phyloP scores from a whole-genome alignment of 257 asterid genomes.

The Datura wrightii region DNA sequence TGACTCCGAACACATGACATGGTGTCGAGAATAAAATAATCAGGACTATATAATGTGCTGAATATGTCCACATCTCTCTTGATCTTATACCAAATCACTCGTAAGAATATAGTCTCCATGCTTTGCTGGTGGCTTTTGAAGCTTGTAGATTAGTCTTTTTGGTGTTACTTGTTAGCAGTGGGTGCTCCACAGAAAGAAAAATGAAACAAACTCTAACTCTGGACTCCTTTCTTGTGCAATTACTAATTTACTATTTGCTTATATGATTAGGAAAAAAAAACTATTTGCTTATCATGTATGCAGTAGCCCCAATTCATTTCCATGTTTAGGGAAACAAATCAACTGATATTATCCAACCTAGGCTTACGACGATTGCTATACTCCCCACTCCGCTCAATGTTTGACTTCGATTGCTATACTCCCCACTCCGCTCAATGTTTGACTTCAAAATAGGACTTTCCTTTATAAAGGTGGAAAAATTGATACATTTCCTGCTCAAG shows the following conservation, averaged over 20 bases:
- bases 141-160: neutral
- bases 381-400: neutral
- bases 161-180: neutral
- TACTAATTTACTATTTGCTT: slow-evolving; percentile 5
- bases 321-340: neutral
- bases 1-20: neutral
- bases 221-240: neutral
- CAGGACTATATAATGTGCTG: neutral
- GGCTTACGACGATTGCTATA: neutral
- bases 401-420: too few relatives aligned
- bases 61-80: neutral
- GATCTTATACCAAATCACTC: neutral
- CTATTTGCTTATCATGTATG: slow-evolving; percentile 15
- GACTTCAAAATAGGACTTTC: neutral
- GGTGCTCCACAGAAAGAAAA: neutral
- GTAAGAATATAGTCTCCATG: neutral
- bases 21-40: neutral
- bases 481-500: neutral
- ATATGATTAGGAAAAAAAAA: neutral
- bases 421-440: neutral
- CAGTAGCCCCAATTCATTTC: neutral
- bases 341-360: neutral
- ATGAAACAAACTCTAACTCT: neutral
- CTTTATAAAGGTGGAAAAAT: neutral
- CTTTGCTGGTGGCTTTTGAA: neutral